Evolutionary conservation across 176 grass and related monocot species (phyloP), one percentile per base, ranked within the genome.

Genomic region (Areca catechu): DNA sequence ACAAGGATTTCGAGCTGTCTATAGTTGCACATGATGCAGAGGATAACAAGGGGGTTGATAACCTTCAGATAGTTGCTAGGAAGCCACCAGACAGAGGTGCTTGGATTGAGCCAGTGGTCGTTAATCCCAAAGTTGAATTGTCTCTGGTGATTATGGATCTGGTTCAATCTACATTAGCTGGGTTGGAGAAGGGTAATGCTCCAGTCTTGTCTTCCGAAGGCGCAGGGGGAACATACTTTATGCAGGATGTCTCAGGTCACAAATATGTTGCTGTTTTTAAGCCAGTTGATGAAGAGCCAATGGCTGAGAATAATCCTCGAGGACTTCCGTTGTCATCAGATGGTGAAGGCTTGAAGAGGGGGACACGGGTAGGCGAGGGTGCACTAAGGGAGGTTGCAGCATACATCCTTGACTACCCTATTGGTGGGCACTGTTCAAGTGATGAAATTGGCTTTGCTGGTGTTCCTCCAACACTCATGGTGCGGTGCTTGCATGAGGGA

Each of bases 221-320:
- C 15, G 51, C 47, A 9, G 61, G 61, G 47, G 61, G 61, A 24
- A 48, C 22, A 2, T 64, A 64, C 43, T 64, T 64, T 50, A 64
- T 64, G 61, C 61, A 27, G 48, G 61, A 64, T 64, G 61, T 21
- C 4, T 24, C 16, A 15, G 61, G 61, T n/a, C 15, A 18, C 48
- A 50, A n/a, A 15, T 64, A 24, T 24, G 15, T 64, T 24, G 48
- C 47, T 23, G 21, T 64, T 5, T 64, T 64, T 22, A 64, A 64
- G 48, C 61, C 61, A 25, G 25, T 51, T 50, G 61, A 64, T 25
- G 61, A 64, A 22, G 61, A 64, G 5, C 61, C 61, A 16, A 64
- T 64, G 61, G 61, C 61, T 10, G 61, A 64, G 34, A 64, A 64
- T 16, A 64, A 64, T 64, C 61, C 61, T 25, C 61, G 61, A 64